Evolutionary conservation across 306 rosid genomes (phyloP), one percentile per base, ranked within the genome.

Genomic region (Rosa lucieae): DNA sequence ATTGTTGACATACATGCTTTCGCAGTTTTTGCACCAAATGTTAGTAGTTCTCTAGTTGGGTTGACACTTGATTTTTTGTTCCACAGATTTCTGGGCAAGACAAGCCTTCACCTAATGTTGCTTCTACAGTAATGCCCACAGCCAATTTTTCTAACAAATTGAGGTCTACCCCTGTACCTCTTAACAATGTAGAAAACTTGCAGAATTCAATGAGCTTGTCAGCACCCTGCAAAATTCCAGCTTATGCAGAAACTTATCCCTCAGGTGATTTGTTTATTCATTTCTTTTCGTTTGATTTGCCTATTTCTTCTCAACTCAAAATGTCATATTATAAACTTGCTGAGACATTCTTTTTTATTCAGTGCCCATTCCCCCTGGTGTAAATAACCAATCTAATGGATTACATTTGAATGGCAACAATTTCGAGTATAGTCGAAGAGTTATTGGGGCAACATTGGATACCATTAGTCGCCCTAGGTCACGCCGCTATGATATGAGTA

Each of bases 71-170:
- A 58, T 66, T 76, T 32, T 76, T 82, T 79, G 72, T 68, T 84
- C 49, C 70, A 87, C 89, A 94, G 97, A 90, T 89, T 75, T 91
- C 99, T 81, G 99, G 95, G 62, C 93, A 83, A 89, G 98, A 92
- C 89, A 92, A 89, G 82, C 67, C 76, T 67, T 81, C 89, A 23
- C 80, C 87, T 58, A 89, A 83, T 83, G 82, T 59, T 70, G 80
- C 85, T 42, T n/a, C 85, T 9, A 82, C 81, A 67, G 69, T 43
- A 63, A 84, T 88, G 35, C 88, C 91, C 42, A 29, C 92, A 10
- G 76, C 91, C 47, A 92, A 83, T 83, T 55, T 90, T 79, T 67
- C 91, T 80, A 84, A 87, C 71, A 79, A 88, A 68, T 68, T 82
- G 46, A 90, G 94, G 86, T 80, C 89, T 26, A 70, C 86, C 62